Evolutionary conservation across 2,329 filamentous ascomycete genomes (phyloP).

Genomic region (Taxawa tesnikishii): DNA sequence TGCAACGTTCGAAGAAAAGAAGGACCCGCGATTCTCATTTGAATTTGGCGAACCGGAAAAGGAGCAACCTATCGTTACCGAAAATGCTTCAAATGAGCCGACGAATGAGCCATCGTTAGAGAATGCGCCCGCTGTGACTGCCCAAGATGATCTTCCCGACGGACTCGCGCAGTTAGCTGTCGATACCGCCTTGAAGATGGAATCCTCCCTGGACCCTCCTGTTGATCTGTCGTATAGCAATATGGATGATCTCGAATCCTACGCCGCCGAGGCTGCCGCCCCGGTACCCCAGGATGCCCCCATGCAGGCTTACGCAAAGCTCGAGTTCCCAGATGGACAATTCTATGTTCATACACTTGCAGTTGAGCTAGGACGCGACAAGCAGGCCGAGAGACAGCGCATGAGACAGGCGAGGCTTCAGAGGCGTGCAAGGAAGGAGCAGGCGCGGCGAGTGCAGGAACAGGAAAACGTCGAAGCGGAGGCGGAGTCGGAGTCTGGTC

Average conservation of each 20-base stretch:
- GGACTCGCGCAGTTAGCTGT: constrained; percentile 1
- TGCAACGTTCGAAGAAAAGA: background rate
- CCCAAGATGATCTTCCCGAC: constrained; percentile 2
- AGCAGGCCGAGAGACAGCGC: constrained; percentile 34
- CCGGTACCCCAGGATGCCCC: constrained; percentile 6
- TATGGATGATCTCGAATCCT: constrained; percentile 7
- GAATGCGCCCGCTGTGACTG: background rate
- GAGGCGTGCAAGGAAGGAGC: constrained; percentile 8
- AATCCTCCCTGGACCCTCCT: constrained; percentile 1
- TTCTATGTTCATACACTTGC: constrained; percentile 69
- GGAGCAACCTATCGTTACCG: background rate
- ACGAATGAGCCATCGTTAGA: background rate
- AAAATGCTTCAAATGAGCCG: too few species aligned
- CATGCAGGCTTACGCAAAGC: constrained; percentile 50
- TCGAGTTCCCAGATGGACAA: constrained; percentile 62
- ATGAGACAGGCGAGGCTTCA: constrained; percentile 6
- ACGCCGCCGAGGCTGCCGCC: constrained; percentile 8
- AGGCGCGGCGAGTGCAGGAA: constrained; percentile 10
- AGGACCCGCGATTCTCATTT: background rate
- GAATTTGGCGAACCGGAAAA: background rate
- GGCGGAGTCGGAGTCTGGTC: constrained; percentile 2
- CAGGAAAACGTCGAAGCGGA: constrained; percentile 2
- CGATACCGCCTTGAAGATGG: background rate
- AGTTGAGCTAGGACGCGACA: constrained; percentile 61
- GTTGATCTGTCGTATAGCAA: constrained; percentile 1